Base-by-base conservation (phyloP, 768 basidiomycete genomes). In the Tephrocybe sp. region DNA sequence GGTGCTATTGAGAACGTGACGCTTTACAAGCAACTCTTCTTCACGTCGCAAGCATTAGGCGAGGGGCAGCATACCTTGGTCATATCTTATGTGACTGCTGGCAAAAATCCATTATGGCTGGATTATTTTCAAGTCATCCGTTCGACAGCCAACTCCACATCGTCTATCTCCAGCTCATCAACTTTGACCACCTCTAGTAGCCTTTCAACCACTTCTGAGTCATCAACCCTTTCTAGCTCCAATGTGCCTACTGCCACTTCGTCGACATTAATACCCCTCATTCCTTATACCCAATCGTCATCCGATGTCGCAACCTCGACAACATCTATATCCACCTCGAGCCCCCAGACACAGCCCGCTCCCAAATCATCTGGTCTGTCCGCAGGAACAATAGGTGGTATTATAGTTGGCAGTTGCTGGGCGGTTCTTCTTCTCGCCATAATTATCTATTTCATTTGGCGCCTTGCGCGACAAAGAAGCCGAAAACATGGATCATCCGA, bases 91-190 rank as follows among this genome's bases (percentile, higher is more conserved):
- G 38, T n/a, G 13, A 33, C 19, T 39, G 32, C 49, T 10, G 39
- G 22, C 34, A 54, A 51, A 42, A 48, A 47, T 38, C 23, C 44
- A 6, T 30, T 54, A 12, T 54, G 49, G 53, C 33, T 54, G 13
- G 53, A 54, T 34, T 54, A 46, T 26, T 35, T 50, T 36, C 17
- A 34, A 35, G 45, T 45, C 11, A 35, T 33, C 7, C 4, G 11
- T 26, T 26, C 26, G 26, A 7, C 7, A 7, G 26, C 26, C 26
- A 7, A 26, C n/a, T n/a, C n/a, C 7, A 26, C 26, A 7, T 3
- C 26, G 7, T 26, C 26, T 7, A 26, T 7, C 26, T 26, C 26
- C 26, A 26, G 26, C 26, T 26, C 26, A 26, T 26, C 26, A 7
- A 26, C 26, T 4, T 26, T 26, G 26, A 4, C 26, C 7, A 26